Percentiles rank a stretch among this genome's conserved stretches.
These are phyloP conservation scores for Nitzschia inconspicua DNA, from an alignment of 108 stramenopile species.

Conservation along the genomic window DNA sequence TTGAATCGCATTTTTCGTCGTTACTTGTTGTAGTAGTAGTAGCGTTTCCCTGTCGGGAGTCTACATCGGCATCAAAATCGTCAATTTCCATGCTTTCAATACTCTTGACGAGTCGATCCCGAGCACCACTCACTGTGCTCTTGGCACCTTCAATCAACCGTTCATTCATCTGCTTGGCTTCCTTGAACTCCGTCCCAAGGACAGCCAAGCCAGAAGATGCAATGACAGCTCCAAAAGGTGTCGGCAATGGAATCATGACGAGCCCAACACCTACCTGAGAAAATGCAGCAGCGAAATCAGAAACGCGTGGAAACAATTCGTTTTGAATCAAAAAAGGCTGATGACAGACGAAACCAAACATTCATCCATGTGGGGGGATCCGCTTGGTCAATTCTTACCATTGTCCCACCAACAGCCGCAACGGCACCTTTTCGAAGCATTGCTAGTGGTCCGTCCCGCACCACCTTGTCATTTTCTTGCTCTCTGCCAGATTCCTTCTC, in stretches of 20 bases:
- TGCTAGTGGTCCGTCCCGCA: constrained; percentile 4
- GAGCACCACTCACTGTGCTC: constrained; percentile 6
- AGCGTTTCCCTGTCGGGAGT: neutral
- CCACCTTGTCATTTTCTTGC: neutral
- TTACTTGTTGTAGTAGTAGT: neutral
- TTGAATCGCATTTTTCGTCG: too few species aligned
- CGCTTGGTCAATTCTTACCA: too few species aligned
- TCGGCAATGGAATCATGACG: constrained; percentile 51
- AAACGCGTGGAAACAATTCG: too few species aligned
- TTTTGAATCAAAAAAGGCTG: too few species aligned
- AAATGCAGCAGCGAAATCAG: too few species aligned
- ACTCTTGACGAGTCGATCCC: constrained; percentile 9
- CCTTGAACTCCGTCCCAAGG: constrained; percentile 42
- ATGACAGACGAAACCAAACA: too few species aligned
- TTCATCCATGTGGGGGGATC: too few species aligned
- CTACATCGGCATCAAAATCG: neutral
- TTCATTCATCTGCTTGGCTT: constrained; percentile 29
- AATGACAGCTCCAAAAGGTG: constrained; percentile 41
- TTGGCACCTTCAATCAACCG: constrained; percentile 21
- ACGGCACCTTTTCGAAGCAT: constrained; percentile 43
- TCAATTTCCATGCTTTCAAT: constrained; percentile 22
- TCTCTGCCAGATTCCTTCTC: neutral
- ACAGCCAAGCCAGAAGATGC: constrained; percentile 46
- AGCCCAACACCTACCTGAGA: constrained; percentile 36
- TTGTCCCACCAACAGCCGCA: constrained; percentile 45